phyloP scores from a whole-genome alignment of 331 rosid species.

The Malus hybrid region DNA sequence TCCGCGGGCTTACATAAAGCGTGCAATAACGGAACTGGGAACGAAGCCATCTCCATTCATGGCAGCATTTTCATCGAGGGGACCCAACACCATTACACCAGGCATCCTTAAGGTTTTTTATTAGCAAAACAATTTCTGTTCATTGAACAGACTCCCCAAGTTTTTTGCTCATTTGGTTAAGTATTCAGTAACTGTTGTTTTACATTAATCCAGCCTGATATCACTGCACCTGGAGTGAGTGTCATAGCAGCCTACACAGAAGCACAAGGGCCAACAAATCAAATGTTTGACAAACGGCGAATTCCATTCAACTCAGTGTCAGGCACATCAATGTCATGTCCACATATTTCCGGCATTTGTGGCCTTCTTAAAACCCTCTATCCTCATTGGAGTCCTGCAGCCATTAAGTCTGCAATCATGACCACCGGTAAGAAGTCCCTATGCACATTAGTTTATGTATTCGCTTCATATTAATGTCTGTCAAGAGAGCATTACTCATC shows the following conservation, averaged over 20 bases:
- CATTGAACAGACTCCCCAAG: not conserved
- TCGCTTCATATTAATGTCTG: not conserved
- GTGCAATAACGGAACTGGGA: slow-evolving; percentile 42
- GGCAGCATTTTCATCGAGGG: slow-evolving; percentile 93
- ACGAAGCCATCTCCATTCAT: slow-evolving; percentile 81
- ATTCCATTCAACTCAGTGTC: slow-evolving; percentile 53
- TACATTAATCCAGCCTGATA: slow-evolving; percentile 58
- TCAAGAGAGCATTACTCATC: not conserved
- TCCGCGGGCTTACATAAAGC: slow-evolving; percentile 60
- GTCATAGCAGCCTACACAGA: slow-evolving; percentile 75
- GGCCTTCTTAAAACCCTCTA: slow-evolving; percentile 62
- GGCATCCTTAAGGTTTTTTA: slow-evolving; percentile 69
- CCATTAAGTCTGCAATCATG: slow-evolving; percentile 93
- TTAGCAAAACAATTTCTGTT: not conserved
- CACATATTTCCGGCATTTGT: slow-evolving; percentile 72
- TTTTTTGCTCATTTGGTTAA: not conserved
- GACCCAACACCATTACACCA: slow-evolving; percentile 62
- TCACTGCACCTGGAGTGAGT: slow-evolving; percentile 93
- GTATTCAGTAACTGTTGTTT: not conserved
- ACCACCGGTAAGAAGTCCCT: slow-evolving; percentile 51
- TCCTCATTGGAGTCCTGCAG: slow-evolving; percentile 90
- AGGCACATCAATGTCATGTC: slow-evolving; percentile 97
- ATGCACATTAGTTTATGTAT: no score
- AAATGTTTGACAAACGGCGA: slow-evolving; percentile 51
- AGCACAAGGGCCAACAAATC: slow-evolving; percentile 76